These are phyloP conservation scores for Leishmania major DNA, from an alignment of 208 protist genomes.

Conservation along the genomic window DNA sequence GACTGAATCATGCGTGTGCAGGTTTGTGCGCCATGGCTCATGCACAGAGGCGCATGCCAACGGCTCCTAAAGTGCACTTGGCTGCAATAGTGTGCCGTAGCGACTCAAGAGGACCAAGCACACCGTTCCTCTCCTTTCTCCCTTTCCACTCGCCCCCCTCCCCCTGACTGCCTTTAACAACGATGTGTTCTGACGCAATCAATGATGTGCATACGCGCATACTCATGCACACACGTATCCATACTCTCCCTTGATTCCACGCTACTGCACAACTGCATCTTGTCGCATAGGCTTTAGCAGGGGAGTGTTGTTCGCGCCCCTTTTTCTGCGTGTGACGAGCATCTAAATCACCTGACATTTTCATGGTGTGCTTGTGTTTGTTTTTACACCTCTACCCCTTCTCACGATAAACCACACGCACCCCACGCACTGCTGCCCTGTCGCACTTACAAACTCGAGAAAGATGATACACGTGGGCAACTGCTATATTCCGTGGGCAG, in stretches of 20 bases:
- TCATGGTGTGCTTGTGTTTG: background rate
- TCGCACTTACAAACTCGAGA: background rate
- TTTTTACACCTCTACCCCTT: background rate
- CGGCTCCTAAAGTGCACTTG: background rate
- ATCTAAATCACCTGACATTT: background rate
- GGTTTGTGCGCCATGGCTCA: background rate
- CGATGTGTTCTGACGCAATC: background rate
- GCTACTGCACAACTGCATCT: background rate
- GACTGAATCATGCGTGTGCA: background rate
- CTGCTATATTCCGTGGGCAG: conserved; percentile 41
- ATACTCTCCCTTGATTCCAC: background rate
- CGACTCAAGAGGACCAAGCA: background rate
- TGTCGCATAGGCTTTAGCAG: background rate
- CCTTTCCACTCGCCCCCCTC: background rate
- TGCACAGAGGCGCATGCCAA: background rate
- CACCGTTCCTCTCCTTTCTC: background rate
- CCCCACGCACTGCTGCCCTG: background rate
- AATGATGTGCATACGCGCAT: background rate
- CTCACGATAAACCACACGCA: background rate
- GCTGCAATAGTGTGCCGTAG: background rate
- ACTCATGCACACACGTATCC: background rate
- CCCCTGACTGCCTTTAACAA: background rate
- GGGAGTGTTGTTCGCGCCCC: background rate
- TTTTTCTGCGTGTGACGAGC: background rate
- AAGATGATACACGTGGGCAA: conserved; percentile 28